phyloP scores from a whole-genome alignment of 192 early-diverging fungal species.

The Backusella mclennaniae region DNA sequence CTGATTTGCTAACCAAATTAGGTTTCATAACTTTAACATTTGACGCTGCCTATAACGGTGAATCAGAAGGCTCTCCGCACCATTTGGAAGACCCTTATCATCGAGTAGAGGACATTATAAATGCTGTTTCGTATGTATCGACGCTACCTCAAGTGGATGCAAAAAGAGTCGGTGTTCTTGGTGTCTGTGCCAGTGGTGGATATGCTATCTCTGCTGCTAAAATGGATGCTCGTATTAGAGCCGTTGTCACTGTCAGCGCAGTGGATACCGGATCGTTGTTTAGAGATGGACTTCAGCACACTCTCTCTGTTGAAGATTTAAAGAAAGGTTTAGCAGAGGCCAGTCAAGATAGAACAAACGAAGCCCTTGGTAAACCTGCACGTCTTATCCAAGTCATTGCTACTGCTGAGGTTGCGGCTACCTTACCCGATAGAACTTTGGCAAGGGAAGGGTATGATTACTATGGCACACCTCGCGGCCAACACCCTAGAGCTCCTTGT shows the following conservation, averaged over 20 bases:
- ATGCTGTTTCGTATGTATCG: constrained; percentile 28
- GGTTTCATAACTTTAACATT: constrained; percentile 29
- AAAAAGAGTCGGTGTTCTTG: constrained; percentile 23
- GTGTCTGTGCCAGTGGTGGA: constrained; percentile 34
- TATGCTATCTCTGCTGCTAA: constrained; percentile 15
- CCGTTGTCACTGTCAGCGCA: constrained; percentile 12
- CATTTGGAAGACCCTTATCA: constrained; percentile 24
- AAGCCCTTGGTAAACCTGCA: constrained; percentile 19
- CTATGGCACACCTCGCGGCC: constrained; percentile 27
- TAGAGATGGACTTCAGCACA: not conserved
- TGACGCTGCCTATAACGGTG: constrained; percentile 27
- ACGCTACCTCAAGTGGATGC: constrained; percentile 18
- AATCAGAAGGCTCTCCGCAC: constrained; percentile 27
- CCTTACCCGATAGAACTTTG: constrained; percentile 4
- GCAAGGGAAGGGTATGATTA: constrained; percentile 27
- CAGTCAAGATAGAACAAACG: constrained; percentile 17
- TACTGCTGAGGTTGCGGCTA: constrained; percentile 3
- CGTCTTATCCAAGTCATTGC: constrained; percentile 14
- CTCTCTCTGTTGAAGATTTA: constrained; percentile 6
- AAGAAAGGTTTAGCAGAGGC: constrained; percentile 10
- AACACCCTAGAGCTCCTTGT: constrained; percentile 19
- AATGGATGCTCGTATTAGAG: constrained; percentile 26
- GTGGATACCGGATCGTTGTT: constrained; percentile 18
- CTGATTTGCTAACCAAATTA: constrained; percentile 14
- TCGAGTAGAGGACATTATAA: constrained; percentile 19